Base-by-base conservation (phyloP, 768 basidiomycete genomes). In the Pisolithus albus region DNA sequence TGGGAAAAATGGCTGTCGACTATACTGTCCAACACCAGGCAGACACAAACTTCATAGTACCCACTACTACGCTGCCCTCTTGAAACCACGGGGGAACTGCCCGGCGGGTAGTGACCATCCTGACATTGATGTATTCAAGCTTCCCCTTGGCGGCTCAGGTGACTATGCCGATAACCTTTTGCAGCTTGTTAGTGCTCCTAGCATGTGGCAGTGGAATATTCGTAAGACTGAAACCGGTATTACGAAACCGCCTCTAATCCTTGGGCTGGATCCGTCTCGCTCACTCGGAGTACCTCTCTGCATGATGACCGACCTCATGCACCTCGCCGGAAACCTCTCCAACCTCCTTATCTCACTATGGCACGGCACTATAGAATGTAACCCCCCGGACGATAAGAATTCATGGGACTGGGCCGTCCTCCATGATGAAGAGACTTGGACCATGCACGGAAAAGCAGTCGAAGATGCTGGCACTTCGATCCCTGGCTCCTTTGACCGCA, bases 251-350 rank as follows among this genome's bases (percentile, higher is more conserved):
- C 67, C 56, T 6, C 60, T 77, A 9, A 61, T 76, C 32, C 56
- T 53, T 23, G 72, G 70, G 2, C 53, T 77, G 23, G 48, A 49
- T 4, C 34, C 23, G 1, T 37, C 51, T 1, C 44, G 40, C 3
- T 57, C 43, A 0, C 58, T 74, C 11, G 54, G 57, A 0, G 51
- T 72, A 8, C 72, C 75, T 2, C 30, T 37, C 0, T 61, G 63
- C 34, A 75, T 74, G 55, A 44, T 61, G 1, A 56, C 63, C 9
- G 66, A 72, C 47, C 47, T 65, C 10, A 72, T 72, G 70, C 71
- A 72, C 42, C 58, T 69, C 2, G 30, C 49, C 5, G 48, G 68
- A 3, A 71, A 70, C 44, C 38, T 66, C 16, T 54, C 54, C 1
- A 58, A 66, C 3, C 59, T 67, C 2, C 40, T 51, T 16, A 5